These are phyloP conservation scores for Verticillium nonalfalfae DNA, from an alignment of 2,329 filamentous ascomycete genomes.

Conservation along the genomic window DNA sequence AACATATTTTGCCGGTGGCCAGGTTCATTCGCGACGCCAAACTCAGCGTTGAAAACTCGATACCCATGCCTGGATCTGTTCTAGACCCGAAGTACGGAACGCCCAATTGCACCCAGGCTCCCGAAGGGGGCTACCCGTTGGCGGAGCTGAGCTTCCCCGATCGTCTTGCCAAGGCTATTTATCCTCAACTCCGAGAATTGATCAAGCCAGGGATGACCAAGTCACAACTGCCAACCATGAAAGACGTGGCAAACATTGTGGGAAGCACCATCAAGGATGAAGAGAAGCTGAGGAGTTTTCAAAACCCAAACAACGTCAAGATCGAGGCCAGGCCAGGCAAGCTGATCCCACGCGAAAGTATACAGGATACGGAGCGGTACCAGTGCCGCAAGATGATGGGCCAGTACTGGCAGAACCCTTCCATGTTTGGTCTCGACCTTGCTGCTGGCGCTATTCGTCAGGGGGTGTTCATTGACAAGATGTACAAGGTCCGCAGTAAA, in stretches of 20 bases:
- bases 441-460: constrained; percentile 60
- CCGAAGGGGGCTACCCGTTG: constrained; percentile 10
- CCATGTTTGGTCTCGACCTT: constrained; percentile 59
- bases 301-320: constrained; percentile 17
- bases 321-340: constrained; percentile 20
- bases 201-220: constrained; percentile 20
- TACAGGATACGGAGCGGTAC: background rate
- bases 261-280: constrained; percentile 34
- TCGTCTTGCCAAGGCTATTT: constrained; percentile 43
- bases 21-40: constrained; percentile 56
- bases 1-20: constrained; percentile 51
- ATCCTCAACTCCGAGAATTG: constrained; percentile 31
- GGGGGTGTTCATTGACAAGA: constrained; percentile 63
- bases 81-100: constrained; percentile 46
- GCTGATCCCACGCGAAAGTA: background rate
- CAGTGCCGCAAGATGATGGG: constrained; percentile 60
- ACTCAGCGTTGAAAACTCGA: constrained; percentile 33
- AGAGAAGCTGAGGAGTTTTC: background rate
- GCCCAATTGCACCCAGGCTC: constrained; percentile 27
- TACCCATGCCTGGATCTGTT: constrained; percentile 64
- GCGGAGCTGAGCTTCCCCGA: constrained; percentile 47
- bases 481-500: constrained; percentile 42
- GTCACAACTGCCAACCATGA: constrained; percentile 34
- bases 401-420: constrained; percentile 21
- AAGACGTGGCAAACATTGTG: constrained; percentile 42